Base-by-base conservation (phyloP, 148 eudicot species). In the Polygonum maritimum region DNA sequence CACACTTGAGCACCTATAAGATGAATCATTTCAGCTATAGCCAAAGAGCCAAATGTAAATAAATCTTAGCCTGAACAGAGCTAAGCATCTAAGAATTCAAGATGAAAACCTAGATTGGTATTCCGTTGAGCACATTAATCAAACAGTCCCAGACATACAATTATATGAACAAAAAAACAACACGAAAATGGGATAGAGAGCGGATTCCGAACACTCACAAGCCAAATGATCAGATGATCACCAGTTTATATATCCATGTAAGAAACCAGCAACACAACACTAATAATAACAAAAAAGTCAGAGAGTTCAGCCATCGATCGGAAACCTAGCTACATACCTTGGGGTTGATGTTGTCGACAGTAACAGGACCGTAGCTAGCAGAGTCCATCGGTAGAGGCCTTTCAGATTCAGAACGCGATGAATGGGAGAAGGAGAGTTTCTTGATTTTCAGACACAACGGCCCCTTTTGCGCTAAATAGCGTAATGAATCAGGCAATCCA, bases 331-430 rank as follows among this genome's bases (percentile, higher is more conserved):
- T 14, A 39, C 19, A 16, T 71, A 44, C 74, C 51, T 71, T 71
- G 31, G 74, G 74, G 49, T 71, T 71, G 74, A 71, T 71, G 74
- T 71, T 71, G 52, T 22, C 31, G 9, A 71, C 5, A 22, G 74
- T 71, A 40, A 71, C 74, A 40, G 51, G 12, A 5, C 47, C 45
- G 44, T 48, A 5, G 12, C 19, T 7, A 39, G 74, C 13, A 44
- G 74, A 71, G 41, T 41, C 48, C 74, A 71, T 71, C 7, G 74
- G 18, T 44, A 2, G 72, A 69, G 47, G 19, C 8, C 45, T 4
- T 14, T 36, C 18, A 4, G 72, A 69, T 2, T 13, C 14, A 26
- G 62, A 55, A n/a, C n/a, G 62, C 62, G 62, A 55, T 7, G 9
- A 7, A 55, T 19, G 65, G 19, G 21, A 52, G 57, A 7, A 57